Base-by-base conservation (phyloP, 1,284 basidiomycete species). In the Trichosporon sp. region DNA sequence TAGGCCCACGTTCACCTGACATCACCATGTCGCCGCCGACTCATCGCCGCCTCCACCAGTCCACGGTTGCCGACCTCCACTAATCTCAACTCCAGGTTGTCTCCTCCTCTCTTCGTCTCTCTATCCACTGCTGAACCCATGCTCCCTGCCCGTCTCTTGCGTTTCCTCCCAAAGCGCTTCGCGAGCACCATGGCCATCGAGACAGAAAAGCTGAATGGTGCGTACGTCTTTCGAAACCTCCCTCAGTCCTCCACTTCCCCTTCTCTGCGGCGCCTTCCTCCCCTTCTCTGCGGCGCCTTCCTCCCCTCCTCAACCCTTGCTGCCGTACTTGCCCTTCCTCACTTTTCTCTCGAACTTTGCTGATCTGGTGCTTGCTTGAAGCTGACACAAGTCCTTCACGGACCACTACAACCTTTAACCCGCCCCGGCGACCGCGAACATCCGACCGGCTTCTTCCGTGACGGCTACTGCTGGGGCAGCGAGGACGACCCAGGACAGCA, bases 391-490 rank as follows among this genome's bases (percentile, higher is more conserved):
- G 77, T 79, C 11, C 70, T 79, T 0, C 70, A 76, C 52, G 69
- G 67, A 29, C 76, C 75, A 1, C 68, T 79, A 0, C 71, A 76
- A 54, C 73, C 74, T 3, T 70, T 72, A 54, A 76, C 76, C 2
- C 68, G 60, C 10, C 65, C 66, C 10, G 70, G 71, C 8, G 73
- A 78, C 58, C 44, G 64, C 3, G 71, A 71, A 27, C 75, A 74
- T 57, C 73, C 72, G 1, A 77, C 78, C 0, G 78, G 78, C 3
- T 80, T 70, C 70, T 67, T 67, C 56, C 66, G 77, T 14, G 78
- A 79, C 64, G 77, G 77, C 2, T 77, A 74, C 60, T 78, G 77
- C 65, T 77, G 74, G 73, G 75, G 75, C 23, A 63, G 54, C 14
- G 61, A 59, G 3, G 62, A 68, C 25, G 78, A 80, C 65, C 65